Conservation (phyloP, 768 basidiomycete species). For the Cystobasidium onofrii region DNA sequence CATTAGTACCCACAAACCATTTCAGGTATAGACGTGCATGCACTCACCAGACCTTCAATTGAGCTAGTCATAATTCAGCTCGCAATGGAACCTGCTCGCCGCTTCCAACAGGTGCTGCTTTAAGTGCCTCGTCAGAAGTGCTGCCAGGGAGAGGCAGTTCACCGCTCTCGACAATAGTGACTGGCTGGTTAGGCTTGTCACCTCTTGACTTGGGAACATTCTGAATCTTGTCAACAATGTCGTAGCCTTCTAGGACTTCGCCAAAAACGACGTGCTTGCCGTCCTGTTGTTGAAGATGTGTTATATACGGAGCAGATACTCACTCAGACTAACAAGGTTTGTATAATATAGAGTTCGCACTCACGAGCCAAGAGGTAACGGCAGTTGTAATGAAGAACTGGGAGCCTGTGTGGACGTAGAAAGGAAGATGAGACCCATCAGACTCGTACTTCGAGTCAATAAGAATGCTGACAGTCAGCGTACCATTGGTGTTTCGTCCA, state of each 20-base stretch:
- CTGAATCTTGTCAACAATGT: constrained; percentile 64
- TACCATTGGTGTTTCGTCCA: constrained; percentile 69
- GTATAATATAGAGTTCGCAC: neutral
- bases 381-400: constrained; percentile 40
- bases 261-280: constrained; percentile 64
- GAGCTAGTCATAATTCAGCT: constrained; percentile 30
- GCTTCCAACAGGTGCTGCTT: neutral
- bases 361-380: constrained; percentile 38
- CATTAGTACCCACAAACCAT: too few relatives aligned
- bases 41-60: constrained; percentile 27
- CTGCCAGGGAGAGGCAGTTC: constrained; percentile 55
- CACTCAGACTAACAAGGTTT: too few relatives aligned
- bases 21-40: too few relatives aligned
- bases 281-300: constrained; percentile 18
- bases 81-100: constrained; percentile 5
- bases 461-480: constrained; percentile 45
- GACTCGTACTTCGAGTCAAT: too few relatives aligned
- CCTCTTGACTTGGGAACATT: constrained; percentile 53
- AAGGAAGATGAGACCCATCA: too few relatives aligned
- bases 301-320: too few relatives aligned
- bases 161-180: constrained; percentile 74
- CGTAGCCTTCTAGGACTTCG: constrained; percentile 83
- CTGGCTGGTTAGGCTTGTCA: constrained; percentile 68
- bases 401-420: constrained; percentile 22
- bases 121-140: neutral